Evolutionary conservation across 352 stramenopile genomes (phyloP), one percentile per base, ranked within the genome.

Genomic region (Vaucheria bursata): DNA sequence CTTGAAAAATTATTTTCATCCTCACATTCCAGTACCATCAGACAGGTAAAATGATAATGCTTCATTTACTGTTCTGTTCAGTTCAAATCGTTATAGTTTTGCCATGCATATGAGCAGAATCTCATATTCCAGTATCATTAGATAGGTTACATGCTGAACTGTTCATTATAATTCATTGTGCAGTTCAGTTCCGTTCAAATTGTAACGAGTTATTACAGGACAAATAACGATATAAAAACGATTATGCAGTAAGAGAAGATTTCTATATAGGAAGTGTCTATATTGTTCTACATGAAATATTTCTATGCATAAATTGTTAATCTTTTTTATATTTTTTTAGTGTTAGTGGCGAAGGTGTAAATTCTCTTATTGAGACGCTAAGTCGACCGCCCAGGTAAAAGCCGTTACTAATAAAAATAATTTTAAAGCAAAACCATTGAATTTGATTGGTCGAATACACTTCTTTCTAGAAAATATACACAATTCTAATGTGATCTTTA

Each of bases 1-100:
- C 75, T 68, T 80, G 0, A 73, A 74, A 35, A 49, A 37, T 18
- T 80, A 77, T 49, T 78, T 80, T 33, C 75, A 80, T 2, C 5
- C 40, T 6, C 71, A 25, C 38, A 29, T 73, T 4, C 70, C 35
- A 5, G 35, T 33, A 5, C 49, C 33, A 45, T 34, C 8, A 38
- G 70, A 71, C 35, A 75, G 70, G 38, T 75, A 29, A 18, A 1
- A 50, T 50, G 39, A 5, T 12, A 50, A 12, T 12, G 39, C 39
- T 12, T 50, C 39, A 50, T 12, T 50, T 5, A 12, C 12, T 12
- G 12, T 50, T 50, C 39, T 12, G 39, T 50, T 5, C 39, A 50
- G 12, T 12, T 12, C 39, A 12, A 50, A 12, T n/a, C n/a, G n/a
- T n/a, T n/a, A n/a, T n/a, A n/a, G n/a, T n/a, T n/a, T n/a, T n/a